Evolutionary conservation across 129 eudicot species (phyloP).

Genomic region (Flaveria brownii): DNA sequence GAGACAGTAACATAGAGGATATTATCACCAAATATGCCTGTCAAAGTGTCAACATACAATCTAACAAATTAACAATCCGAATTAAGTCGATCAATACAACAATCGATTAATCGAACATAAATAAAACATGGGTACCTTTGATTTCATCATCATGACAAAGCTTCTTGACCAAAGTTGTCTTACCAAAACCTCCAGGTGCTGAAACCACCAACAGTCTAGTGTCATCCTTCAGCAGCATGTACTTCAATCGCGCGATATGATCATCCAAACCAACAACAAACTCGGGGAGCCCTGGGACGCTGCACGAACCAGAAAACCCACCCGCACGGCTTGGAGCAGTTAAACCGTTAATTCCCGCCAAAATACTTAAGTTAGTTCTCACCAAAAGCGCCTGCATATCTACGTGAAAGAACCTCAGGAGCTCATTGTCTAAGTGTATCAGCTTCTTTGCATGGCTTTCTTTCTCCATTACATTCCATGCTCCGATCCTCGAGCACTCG

Average conservation of each 20-base stretch:
- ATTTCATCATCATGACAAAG: slow-evolving; percentile 40
- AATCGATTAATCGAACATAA: not conserved
- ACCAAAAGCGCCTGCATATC: not conserved
- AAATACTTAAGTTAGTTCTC: not conserved
- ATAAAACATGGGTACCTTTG: slow-evolving; percentile 10
- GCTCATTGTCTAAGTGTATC: slow-evolving; percentile 6
- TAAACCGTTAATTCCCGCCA: not conserved
- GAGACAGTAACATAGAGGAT: slow-evolving; percentile 46
- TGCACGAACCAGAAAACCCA: slow-evolving; percentile 26
- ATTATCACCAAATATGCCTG: slow-evolving; percentile 33
- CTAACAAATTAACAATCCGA: not conserved
- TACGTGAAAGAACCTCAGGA: slow-evolving; percentile 19
- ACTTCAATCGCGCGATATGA: slow-evolving; percentile 33
- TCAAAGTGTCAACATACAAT: slow-evolving; percentile 2
- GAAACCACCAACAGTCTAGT: slow-evolving; percentile 26
- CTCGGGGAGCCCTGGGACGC: slow-evolving; percentile 36
- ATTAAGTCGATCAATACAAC: not conserved
- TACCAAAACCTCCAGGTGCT: slow-evolving; percentile 55
- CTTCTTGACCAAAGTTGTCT: slow-evolving; percentile 53
- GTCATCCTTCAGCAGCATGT: slow-evolving; percentile 24
- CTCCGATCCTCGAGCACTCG: slow-evolving; percentile 19
- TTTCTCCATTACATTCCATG: slow-evolving; percentile 1
- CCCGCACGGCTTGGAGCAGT: not conserved
- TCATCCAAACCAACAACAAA: slow-evolving; percentile 38
- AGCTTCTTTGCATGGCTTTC: slow-evolving; percentile 15